Conservation (phyloP, 371 early-diverging fungal species). For the Lichtheimia ramosa region DNA sequence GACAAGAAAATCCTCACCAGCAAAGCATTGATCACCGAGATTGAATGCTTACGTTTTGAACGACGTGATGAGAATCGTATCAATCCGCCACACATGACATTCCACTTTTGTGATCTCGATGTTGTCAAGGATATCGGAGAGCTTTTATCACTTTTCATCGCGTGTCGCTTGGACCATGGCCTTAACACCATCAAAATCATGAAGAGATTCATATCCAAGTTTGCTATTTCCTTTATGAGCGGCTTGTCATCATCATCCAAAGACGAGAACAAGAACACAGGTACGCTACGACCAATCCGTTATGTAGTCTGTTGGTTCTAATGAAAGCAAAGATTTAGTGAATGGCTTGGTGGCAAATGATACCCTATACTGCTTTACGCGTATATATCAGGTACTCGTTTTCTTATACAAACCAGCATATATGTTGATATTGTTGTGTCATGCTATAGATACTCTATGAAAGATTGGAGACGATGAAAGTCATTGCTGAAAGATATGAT, state of each 20-base stretch:
- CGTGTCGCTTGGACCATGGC: not conserved
- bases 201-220: constrained; percentile 2
- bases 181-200: not conserved
- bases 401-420: constrained; percentile 11
- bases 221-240: not conserved
- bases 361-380: constrained; percentile 81
- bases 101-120: constrained; percentile 56
- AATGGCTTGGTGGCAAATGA: constrained; percentile 73
- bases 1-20: constrained; percentile 81
- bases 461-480: constrained; percentile 78
- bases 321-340: not conserved
- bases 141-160: constrained; percentile 19
- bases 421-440: not conserved
- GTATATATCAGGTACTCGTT: constrained; percentile 72
- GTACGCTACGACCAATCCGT: not conserved
- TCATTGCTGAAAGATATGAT: constrained; percentile 58
- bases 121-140: constrained; percentile 69
- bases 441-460: constrained; percentile 71
- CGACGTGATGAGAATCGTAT: constrained; percentile 37
- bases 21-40: constrained; percentile 81
- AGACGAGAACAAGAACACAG: not conserved
- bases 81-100: constrained; percentile 63
- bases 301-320: not conserved
- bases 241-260: not conserved
- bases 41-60: constrained; percentile 71